Conservation (phyloP, 1,284 basidiomycete genomes). For the Tetrapyrgos nigripes region DNA sequence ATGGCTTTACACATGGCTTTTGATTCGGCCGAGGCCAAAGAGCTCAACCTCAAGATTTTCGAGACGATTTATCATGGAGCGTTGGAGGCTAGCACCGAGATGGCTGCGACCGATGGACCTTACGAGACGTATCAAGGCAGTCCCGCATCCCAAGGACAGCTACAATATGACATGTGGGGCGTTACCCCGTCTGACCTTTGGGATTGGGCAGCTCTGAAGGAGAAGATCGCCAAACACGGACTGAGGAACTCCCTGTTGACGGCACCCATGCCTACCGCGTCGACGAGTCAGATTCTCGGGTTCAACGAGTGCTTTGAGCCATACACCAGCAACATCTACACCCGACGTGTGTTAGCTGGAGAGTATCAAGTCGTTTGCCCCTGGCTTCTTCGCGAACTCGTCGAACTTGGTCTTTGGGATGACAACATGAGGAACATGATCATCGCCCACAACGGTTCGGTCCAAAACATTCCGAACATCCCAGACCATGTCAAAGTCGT, state of each 20-base stretch:
- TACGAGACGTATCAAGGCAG: slow-evolving; percentile 95
- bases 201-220: slow-evolving; percentile 94
- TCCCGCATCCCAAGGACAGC: slow-evolving; percentile 86
- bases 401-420: slow-evolving; percentile 95
- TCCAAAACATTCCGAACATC: slow-evolving; percentile 89
- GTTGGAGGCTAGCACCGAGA: slow-evolving; percentile 90
- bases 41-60: slow-evolving; percentile 96
- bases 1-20: slow-evolving; percentile 98
- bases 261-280: slow-evolving; percentile 99
- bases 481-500: slow-evolving; percentile 93
- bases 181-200: slow-evolving; percentile 92
- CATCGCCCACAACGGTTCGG: slow-evolving; percentile 96
- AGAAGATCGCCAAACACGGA: slow-evolving; percentile 85
- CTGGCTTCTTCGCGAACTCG: slow-evolving; percentile 96
- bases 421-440: slow-evolving; percentile 99
- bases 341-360: slow-evolving; percentile 97
- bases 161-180: slow-evolving; percentile 97
- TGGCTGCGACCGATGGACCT: slow-evolving; percentile 83
- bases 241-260: slow-evolving; percentile 94
- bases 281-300: slow-evolving; percentile 97
- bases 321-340: slow-evolving; percentile 98
- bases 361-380: slow-evolving; percentile 99
- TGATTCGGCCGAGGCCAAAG: slow-evolving; percentile 87
- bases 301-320: slow-evolving; percentile 99
- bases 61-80: slow-evolving; percentile 99